These are phyloP conservation scores for Barnettozyma sp. DNA, from an alignment of 805 yeast species.

Conservation along the genomic window DNA sequence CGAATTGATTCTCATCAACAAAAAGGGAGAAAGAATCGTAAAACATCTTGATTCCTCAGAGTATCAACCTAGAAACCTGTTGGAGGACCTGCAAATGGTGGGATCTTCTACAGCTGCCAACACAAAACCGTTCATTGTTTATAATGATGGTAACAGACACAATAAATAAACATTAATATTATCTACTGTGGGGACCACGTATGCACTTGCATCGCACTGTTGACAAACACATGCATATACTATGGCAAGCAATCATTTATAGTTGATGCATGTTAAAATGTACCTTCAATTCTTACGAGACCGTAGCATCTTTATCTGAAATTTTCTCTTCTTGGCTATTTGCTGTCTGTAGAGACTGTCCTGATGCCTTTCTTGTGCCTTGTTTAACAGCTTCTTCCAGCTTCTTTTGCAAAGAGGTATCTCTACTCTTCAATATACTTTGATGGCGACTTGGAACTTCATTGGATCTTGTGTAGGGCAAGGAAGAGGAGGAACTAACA, in stretches of 20 bases:
- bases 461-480: no score
- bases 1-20: constrained; percentile 28
- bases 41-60: constrained; percentile 14
- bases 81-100: constrained; percentile 13
- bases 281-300: no score
- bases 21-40: constrained; percentile 28
- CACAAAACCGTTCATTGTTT: constrained; percentile 1
- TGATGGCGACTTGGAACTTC: constrained; percentile 10
- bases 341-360: background rate
- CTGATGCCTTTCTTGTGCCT: constrained; percentile 12
- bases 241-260: no score
- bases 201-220: background rate
- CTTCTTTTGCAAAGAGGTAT: constrained; percentile 20
- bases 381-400: constrained; percentile 23
- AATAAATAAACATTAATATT: background rate
- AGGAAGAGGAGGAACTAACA: constrained; percentile 15
- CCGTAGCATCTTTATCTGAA: no score
- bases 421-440: constrained; percentile 13
- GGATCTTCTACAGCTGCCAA: background rate
- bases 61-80: constrained; percentile 27
- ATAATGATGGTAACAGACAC: background rate
- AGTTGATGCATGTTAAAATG: no score
- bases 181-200: background rate
- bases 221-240: background rate
- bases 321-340: constrained; percentile 3